phyloP scores from a whole-genome alignment of 306 rosid genomes.

The Vigna reflexopilosa region DNA sequence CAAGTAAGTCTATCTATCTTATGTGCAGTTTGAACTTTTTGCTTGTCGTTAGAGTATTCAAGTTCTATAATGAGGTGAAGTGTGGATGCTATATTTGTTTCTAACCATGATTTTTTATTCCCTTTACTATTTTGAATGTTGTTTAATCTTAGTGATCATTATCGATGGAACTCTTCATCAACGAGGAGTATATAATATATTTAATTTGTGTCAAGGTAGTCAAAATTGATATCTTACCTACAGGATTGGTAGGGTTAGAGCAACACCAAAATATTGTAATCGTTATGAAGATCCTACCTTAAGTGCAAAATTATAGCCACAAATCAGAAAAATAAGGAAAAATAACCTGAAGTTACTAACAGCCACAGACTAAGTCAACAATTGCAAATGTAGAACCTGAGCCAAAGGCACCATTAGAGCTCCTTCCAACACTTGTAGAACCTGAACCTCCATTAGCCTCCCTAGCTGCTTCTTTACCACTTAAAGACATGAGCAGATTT shows the following conservation, averaged over 20 bases:
- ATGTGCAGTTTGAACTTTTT: conserved; percentile 21
- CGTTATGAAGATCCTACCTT: not conserved
- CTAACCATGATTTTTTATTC: not conserved
- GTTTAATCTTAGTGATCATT: conserved; percentile 14
- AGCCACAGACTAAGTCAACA: not conserved
- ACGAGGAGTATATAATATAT: not conserved
- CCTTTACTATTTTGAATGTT: conserved; percentile 6
- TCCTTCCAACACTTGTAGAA: not conserved
- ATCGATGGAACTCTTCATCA: conserved; percentile 19
- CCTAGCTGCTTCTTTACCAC: not conserved
- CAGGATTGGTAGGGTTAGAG: not conserved
- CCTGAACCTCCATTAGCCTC: not conserved
- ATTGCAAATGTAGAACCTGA: not conserved
- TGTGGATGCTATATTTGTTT: conserved; percentile 17
- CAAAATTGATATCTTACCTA: not conserved
- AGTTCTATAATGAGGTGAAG: conserved; percentile 13
- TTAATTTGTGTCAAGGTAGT: not conserved
- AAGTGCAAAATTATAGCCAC: not conserved
- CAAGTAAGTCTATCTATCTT: conserved; percentile 64
- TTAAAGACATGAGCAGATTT: not conserved
- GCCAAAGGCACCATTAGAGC: not conserved
- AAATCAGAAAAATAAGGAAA: not conserved
- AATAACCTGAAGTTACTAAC: not conserved
- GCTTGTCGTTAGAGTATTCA: conserved; percentile 21
- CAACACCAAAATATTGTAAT: not conserved